Evolutionary conservation across 2,329 filamentous ascomycete genomes (phyloP).

Genomic region (Aspergillus brunneoviolaceus): DNA sequence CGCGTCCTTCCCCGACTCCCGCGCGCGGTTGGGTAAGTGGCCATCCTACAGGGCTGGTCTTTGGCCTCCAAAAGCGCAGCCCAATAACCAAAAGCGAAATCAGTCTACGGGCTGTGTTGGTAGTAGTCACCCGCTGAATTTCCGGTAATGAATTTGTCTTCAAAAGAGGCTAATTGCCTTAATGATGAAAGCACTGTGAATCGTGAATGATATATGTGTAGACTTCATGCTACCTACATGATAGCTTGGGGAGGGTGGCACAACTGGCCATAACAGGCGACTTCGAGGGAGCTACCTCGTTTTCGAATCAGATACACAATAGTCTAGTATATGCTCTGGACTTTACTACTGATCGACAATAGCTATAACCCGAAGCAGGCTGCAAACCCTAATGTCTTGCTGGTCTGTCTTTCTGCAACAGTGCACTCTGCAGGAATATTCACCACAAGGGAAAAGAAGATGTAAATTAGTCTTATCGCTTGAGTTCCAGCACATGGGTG

Average conservation of each 20-base stretch:
- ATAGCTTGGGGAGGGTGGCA: neutral
- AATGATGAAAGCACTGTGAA: neutral
- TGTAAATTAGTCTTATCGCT: no score
- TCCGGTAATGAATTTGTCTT: conserved; percentile 9
- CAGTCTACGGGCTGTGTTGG: conserved; percentile 9
- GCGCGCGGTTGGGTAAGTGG: neutral
- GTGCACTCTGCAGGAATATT: no score
- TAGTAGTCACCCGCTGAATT: conserved; percentile 7
- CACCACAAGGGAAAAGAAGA: no score
- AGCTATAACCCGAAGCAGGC: no score
- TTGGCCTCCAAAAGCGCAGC: neutral
- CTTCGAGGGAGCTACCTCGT: no score
- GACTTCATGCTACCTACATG: neutral
- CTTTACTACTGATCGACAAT: no score
- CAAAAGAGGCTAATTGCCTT: conserved; percentile 8
- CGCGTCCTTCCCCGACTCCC: conserved; percentile 5
- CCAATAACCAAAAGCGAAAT: conserved; percentile 4
- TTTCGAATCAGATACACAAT: no score
- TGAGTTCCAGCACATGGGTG: no score
- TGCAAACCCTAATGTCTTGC: no score
- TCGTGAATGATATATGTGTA: neutral
- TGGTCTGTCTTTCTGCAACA: no score
- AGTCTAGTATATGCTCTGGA: no score
- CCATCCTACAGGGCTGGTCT: neutral
- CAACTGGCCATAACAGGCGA: neutral